A percentile compares a stretch with the other conserved stretches of the same genome.
These are phyloP conservation scores for Trichoderma pleuroti DNA, from an alignment of 2,329 filamentous ascomycete genomes.

Conservation along the genomic window DNA sequence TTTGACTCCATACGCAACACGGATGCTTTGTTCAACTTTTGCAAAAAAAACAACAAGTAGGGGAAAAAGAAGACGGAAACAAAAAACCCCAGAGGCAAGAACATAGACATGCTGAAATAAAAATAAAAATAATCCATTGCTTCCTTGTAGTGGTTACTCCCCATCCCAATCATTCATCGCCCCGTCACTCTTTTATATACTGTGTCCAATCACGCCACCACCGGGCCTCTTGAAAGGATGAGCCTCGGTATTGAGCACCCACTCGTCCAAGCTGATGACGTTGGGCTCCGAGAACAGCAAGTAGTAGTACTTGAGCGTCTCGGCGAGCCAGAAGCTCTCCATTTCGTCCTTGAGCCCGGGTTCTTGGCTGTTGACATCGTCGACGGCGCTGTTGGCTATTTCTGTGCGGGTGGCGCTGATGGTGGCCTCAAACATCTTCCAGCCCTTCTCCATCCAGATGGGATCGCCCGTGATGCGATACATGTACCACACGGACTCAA, in stretches of 20 bases:
- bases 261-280: constrained; percentile 65
- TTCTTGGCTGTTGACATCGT: constrained; percentile 52
- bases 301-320: constrained; percentile 92
- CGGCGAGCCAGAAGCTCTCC: constrained; percentile 88
- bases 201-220: constrained; percentile 6
- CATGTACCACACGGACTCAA: constrained; percentile 85
- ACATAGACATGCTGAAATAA: not conserved
- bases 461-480: constrained; percentile 83
- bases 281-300: constrained; percentile 68
- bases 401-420: constrained; percentile 62
- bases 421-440: constrained; percentile 78
- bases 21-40: not conserved
- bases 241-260: constrained; percentile 63
- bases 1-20: constrained; percentile 4
- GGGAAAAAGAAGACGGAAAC: not conserved
- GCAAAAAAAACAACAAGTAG: not conserved
- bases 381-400: constrained; percentile 67
- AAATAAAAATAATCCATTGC: not conserved
- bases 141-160: not conserved
- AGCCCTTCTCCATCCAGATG: constrained; percentile 74
- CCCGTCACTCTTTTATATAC: not conserved
- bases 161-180: not conserved
- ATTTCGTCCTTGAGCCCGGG: constrained; percentile 57
- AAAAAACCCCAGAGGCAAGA: not conserved
- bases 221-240: constrained; percentile 52